Percentiles rank a stretch among this genome's conserved stretches.
phyloP scores from a whole-genome alignment of 73 alveolate genomes.

The Tetrahymena malaccensis region DNA sequence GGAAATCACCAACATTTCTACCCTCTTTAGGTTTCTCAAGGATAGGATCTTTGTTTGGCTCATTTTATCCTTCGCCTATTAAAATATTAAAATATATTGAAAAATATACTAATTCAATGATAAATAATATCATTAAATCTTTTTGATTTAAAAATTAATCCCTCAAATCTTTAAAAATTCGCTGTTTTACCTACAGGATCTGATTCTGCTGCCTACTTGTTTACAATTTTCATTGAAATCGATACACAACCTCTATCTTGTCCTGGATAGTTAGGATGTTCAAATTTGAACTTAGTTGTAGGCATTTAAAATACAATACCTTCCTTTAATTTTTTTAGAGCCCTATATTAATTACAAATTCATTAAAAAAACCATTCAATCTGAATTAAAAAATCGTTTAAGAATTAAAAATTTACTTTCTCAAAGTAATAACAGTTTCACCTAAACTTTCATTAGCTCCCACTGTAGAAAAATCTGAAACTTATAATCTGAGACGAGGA shows the following conservation, averaged over 20 bases:
- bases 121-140: too few relatives aligned
- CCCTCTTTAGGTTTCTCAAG: slow-evolving; percentile 83
- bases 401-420: slow-evolving; percentile 27
- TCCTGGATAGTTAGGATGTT: slow-evolving; percentile 54
- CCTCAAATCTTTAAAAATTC: too few relatives aligned
- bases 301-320: slow-evolving; percentile 70
- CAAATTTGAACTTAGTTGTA: slow-evolving; percentile 48
- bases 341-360: slow-evolving; percentile 2
- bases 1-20: slow-evolving; percentile 78
- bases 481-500: slow-evolving; percentile 80
- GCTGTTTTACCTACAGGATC: slow-evolving; percentile 25
- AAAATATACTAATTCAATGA: too few relatives aligned
- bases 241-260: slow-evolving; percentile 47
- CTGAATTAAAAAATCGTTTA: not conserved
- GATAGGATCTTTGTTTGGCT: slow-evolving; percentile 90
- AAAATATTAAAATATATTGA: slow-evolving; percentile 2
- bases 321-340: slow-evolving; percentile 45
- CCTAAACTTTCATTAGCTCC: slow-evolving; percentile 64
- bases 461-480: slow-evolving; percentile 70
- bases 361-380: too few relatives aligned
- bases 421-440: slow-evolving; percentile 52
- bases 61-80: slow-evolving; percentile 91
- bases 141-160: too few relatives aligned
- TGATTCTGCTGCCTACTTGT: slow-evolving; percentile 57
- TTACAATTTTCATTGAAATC: slow-evolving; percentile 48